Percentiles rank a stretch among this genome's conserved stretches.
Evolutionary conservation across 768 basidiomycete genomes (phyloP).

Genomic region (Pleurotus tuoliensis): DNA sequence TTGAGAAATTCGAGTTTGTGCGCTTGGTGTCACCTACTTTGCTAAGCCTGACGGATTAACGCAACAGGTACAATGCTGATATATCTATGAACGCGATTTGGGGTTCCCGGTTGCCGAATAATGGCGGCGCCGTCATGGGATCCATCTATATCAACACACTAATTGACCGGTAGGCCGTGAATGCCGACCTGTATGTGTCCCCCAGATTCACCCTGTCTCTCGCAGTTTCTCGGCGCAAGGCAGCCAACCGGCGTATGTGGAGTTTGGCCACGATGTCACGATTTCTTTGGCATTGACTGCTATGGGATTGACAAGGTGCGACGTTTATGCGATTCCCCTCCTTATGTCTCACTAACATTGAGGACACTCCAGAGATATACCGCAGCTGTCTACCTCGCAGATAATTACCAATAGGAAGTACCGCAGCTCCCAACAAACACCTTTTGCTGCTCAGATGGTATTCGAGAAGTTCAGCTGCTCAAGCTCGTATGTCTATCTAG

Average conservation of each 20-base stretch:
- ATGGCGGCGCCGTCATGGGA: slow-evolving; percentile 31
- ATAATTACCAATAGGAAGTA: slow-evolving; percentile 26
- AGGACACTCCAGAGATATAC: slow-evolving; percentile 23
- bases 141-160: slow-evolving; percentile 35
- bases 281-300: slow-evolving; percentile 34
- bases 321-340: background rate
- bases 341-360: background rate
- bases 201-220: no score
- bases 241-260: slow-evolving; percentile 30
- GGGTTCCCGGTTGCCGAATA: slow-evolving; percentile 28
- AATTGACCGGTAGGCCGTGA: slow-evolving; percentile 28
- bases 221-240: slow-evolving; percentile 29
- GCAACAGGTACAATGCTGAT: slow-evolving; percentile 33
- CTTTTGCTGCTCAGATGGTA: slow-evolving; percentile 40
- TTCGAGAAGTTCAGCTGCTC: slow-evolving; percentile 39
- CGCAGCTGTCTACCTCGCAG: slow-evolving; percentile 23
- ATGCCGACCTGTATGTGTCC: slow-evolving; percentile 10
- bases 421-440: slow-evolving; percentile 34
- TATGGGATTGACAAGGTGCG: slow-evolving; percentile 29
- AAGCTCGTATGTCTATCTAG: slow-evolving; percentile 21
- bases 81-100: slow-evolving; percentile 32
- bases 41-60: background rate
- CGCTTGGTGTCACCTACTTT: background rate
- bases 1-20: slow-evolving; percentile 31
- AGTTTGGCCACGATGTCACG: slow-evolving; percentile 40